Base-by-base conservation (phyloP, 2,329 filamentous ascomycete genomes). In the Westerdykella sp. region DNA sequence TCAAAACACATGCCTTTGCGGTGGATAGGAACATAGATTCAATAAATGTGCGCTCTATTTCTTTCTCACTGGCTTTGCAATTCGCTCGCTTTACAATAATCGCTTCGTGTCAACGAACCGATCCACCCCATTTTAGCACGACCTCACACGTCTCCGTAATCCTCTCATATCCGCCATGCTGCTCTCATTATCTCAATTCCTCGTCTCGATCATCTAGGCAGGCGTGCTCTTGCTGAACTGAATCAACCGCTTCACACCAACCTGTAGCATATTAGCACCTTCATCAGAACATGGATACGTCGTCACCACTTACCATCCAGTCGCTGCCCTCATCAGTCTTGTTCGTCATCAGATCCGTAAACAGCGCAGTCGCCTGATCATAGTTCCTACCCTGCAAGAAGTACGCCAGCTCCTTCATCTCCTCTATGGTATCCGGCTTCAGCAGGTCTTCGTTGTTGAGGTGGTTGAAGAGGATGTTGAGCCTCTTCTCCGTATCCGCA, bases 401-500 rank as follows among this genome's bases (percentile, higher is more conserved):
- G 42, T 57, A 57, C 16, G 65, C 60, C 23, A 89, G 70, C 55
- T 81, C 72, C 7, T 75, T 73, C 56, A 90, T 73, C 37, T 83
- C 75, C 47, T 79, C 74, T 39, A 90, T 78, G 1, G 85, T 96
- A 58, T 86, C 83, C 1, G 85, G 79, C 70, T 85, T 86, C 42
- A 97, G 75, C 34, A 96, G 74, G 60, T 97, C 90, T 60, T 90
- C 85, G 54, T 97, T 97, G 76, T 97, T 98, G 37, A 98, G 75
- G 66, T 96, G 89, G 62, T 98, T 91, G 65, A 96, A 97, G n/a
- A 98, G 74, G 39, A 96, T 83, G 57, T 86, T 87, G 46, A 98
- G 77, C 22, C 93, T 83, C 71, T 95, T 95, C 65, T 95, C 87
- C 2, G 90, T 93, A 64, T 97, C 93, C 57, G 88, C 86, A 15